Evolutionary conservation across 306 rosid genomes (phyloP).

Genomic region (Glycyrrhiza uralensis): DNA sequence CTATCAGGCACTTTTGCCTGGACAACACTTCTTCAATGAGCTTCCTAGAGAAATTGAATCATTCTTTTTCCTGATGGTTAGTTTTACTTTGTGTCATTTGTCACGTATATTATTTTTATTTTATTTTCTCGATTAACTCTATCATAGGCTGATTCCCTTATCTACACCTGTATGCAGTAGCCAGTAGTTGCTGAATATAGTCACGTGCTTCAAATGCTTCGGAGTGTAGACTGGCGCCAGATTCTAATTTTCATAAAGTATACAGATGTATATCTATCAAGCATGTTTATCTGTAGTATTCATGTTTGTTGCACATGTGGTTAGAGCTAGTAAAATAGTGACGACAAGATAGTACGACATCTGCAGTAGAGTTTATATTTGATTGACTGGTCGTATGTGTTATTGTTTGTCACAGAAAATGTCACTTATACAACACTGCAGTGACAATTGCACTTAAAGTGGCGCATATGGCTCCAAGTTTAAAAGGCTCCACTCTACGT

Average conservation of each 20-base stretch:
- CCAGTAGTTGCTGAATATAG: slow-evolving; percentile 13
- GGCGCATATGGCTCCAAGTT: neutral
- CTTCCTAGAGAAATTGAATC: slow-evolving; percentile 15
- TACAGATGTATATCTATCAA: slow-evolving; percentile 2
- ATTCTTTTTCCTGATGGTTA: slow-evolving; percentile 13
- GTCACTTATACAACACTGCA: neutral
- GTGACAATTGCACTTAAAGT: neutral
- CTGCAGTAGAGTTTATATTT: neutral
- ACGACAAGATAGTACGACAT: neutral
- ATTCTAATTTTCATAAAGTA: neutral
- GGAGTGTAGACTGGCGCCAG: neutral
- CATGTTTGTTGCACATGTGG: slow-evolving; percentile 3
- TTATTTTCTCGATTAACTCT: neutral
- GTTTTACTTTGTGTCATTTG: slow-evolving; percentile 12
- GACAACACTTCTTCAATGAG: neutral
- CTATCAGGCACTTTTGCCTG: slow-evolving; percentile 8
- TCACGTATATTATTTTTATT: slow-evolving; percentile 1
- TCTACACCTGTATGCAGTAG: neutral
- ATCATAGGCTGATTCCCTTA: slow-evolving; percentile 10
- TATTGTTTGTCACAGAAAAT: neutral
- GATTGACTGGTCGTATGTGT: neutral
- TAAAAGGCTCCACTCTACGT: no score
- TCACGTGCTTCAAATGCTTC: slow-evolving; percentile 9
- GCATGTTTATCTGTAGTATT: slow-evolving; percentile 12
- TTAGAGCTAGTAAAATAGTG: neutral